Evolutionary conservation across 2,329 filamentous ascomycete species (phyloP), one percentile per base, ranked within the genome.

Genomic region (Calonectria naviculata): DNA sequence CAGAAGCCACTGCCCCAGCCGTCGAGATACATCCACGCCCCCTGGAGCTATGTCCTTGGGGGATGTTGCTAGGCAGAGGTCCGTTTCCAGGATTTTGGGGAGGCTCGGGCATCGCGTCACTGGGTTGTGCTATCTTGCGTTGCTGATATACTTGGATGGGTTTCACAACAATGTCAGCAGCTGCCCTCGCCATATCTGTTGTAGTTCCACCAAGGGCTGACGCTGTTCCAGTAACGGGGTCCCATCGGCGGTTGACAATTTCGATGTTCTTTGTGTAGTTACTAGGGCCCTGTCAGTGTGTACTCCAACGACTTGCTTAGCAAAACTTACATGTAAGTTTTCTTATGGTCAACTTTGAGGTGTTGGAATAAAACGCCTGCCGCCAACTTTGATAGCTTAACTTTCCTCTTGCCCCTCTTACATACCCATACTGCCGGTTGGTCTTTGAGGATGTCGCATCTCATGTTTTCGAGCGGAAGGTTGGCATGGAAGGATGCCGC

Each of bases 401-500:
- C 47, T 1, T 68, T 29, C 5, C 42, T 71, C 0, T 69, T 66
- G 0, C 58, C 73, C 26, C 49, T 56, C 1, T 76, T 71, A 17
- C 54, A 68, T 0, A 63, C 1, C 75, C 72, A 78, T 2, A 52
- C 67, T 4, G 76, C 75, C 0, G 61, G 36, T 1, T 38, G 41
- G 3, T 75, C 66, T 0, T 46, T 34, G 4, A 78, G 2, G 0
- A 76, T 15, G 8, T 77, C 74, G 15, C 76, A 77, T 19, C 58
- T 68, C 42, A 78, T 71, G 0, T 66, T 54, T 26, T 70, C 73
- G 1, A 78, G 31, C n/a, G 76, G 75, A 1, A 75, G 13, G 65
- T 75, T 74, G 0, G 71, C 71, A 44, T 79, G 76, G 36, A 78
- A 78, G 5, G 71, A 78, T 2, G 68, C 68, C 13, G 75, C 75